Evolutionary conservation across 2,329 filamentous ascomycete genomes (phyloP).

Genomic region (Nigrospora sphaerica): DNA sequence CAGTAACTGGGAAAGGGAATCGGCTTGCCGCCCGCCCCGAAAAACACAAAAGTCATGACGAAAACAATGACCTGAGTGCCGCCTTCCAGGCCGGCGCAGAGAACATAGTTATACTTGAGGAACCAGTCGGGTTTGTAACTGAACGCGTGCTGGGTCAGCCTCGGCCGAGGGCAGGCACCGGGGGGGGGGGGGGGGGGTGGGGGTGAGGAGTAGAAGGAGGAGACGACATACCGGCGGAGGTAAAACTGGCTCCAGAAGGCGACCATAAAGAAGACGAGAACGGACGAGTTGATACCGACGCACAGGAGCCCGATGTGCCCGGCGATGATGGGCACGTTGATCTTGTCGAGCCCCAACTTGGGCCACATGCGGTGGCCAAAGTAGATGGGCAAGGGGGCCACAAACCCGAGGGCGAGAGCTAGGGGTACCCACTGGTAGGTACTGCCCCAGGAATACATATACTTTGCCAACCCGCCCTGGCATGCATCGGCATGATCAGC

Average conservation of each 20-base stretch:
- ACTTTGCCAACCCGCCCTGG: constrained; percentile 16
- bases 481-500: constrained; percentile 12
- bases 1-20: constrained; percentile 22
- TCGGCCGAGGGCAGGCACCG: not conserved
- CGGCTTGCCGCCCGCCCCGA: constrained; percentile 31
- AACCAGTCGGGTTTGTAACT: constrained; percentile 23
- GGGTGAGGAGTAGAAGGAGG: not conserved
- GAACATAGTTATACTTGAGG: constrained; percentile 32
- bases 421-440: constrained; percentile 27
- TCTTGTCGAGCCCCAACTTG: constrained; percentile 13
- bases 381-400: constrained; percentile 26
- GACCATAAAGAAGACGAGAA: constrained; percentile 17
- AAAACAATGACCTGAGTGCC: constrained; percentile 31
- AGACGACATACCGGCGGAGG: constrained; percentile 19
- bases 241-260: constrained; percentile 24
- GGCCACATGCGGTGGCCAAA: constrained; percentile 19
- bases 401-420: constrained; percentile 27
- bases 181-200: not conserved
- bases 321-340: constrained; percentile 29
- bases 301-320: constrained; percentile 20
- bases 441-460: constrained; percentile 26
- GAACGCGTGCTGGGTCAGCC: not conserved
- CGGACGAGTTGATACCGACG: constrained; percentile 28
- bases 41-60: constrained; percentile 33
- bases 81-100: constrained; percentile 30